Conservation (phyloP, 2,329 filamentous ascomycete species). For the Endoconidiophora polonica region DNA sequence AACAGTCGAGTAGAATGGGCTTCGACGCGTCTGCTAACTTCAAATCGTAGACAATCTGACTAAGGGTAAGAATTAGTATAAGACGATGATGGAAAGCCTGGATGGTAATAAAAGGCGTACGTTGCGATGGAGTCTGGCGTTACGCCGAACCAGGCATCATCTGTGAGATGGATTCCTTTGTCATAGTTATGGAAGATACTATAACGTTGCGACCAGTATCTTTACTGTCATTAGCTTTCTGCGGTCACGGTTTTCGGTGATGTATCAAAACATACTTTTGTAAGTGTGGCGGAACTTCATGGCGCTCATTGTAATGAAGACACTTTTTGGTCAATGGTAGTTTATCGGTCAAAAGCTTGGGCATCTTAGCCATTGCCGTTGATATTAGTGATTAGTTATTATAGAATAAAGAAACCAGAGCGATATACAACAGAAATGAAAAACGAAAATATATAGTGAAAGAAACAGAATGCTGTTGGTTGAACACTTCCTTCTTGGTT, state of each 20-base stretch:
- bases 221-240: conserved; percentile 20
- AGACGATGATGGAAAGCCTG: background rate
- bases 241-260: background rate
- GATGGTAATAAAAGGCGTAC: conserved; percentile 30
- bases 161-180: conserved; percentile 75
- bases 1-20: conserved; percentile 65
- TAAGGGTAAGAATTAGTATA: conserved; percentile 20
- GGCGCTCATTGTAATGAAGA: conserved; percentile 54
- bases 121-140: conserved; percentile 83
- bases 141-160: conserved; percentile 92
- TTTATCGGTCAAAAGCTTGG: conserved; percentile 13
- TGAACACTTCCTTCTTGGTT: no score
- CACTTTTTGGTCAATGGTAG: conserved; percentile 44
- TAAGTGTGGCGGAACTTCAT: conserved; percentile 66
- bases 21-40: conserved; percentile 33
- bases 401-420: background rate
- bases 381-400: background rate
- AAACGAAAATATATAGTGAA: no score
- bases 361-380: background rate
- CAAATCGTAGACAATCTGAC: conserved; percentile 62
- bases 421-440: background rate
- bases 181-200: conserved; percentile 79
- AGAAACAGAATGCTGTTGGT: no score
- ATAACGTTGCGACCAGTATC: conserved; percentile 82
- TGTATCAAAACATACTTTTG: conserved; percentile 47